Evolutionary conservation across 2,329 filamentous ascomycete genomes (phyloP).

Genomic region (Alternaria infectoria): DNA sequence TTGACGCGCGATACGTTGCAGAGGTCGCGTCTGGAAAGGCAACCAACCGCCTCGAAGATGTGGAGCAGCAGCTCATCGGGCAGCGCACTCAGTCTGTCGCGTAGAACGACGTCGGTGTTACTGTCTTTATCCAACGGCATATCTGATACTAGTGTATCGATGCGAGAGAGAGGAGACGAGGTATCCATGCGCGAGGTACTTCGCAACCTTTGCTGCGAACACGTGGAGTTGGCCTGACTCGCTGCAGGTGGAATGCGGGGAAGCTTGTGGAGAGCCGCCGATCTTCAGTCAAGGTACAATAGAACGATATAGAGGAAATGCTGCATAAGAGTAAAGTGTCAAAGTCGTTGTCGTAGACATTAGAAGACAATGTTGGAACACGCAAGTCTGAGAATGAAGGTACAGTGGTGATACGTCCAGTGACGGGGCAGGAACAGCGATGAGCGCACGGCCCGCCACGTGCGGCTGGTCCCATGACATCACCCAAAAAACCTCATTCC

Average conservation of each 20-base stretch:
- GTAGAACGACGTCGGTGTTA: not conserved
- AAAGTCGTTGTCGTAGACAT: not conserved
- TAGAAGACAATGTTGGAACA: not conserved
- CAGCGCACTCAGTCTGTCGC: constrained; percentile 26
- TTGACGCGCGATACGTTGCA: constrained; percentile 39
- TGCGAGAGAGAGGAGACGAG: not conserved
- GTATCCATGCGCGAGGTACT: constrained; percentile 5
- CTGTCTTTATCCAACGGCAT: constrained; percentile 2
- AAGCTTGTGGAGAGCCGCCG: constrained; percentile 6
- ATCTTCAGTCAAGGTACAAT: not conserved
- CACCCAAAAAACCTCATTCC: not conserved
- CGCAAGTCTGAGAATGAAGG: not conserved
- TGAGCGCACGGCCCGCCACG: constrained; percentile 6
- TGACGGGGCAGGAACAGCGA: not conserved
- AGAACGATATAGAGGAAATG: not conserved
- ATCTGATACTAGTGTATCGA: not conserved
- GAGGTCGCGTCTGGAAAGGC: constrained; percentile 32
- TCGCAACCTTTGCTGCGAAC: constrained; percentile 12
- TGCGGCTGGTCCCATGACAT: constrained; percentile 7
- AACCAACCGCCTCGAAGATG: constrained; percentile 36
- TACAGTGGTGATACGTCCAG: not conserved
- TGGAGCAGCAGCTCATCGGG: constrained; percentile 42
- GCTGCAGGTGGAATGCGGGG: constrained; percentile 12
- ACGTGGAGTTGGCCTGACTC: constrained; percentile 17
- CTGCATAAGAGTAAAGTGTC: not conserved